These are phyloP conservation scores for Chaetomium tenue DNA, from an alignment of 495 filamentous ascomycete species.

Conservation along the genomic window DNA sequence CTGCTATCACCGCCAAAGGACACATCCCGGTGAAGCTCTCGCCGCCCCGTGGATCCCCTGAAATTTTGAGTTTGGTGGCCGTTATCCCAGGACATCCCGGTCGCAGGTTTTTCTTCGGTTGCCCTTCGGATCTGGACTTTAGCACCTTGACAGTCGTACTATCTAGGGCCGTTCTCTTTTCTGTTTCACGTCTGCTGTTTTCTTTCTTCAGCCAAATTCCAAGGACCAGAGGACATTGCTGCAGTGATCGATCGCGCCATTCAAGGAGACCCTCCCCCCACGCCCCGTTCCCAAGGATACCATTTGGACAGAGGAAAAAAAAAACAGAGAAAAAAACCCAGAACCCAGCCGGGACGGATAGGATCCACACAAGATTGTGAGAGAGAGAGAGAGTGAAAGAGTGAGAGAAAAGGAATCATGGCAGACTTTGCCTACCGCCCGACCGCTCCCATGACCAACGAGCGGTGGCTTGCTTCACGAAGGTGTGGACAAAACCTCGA, in stretches of 20 bases:
- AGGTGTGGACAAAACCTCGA: slow-evolving; percentile 47
- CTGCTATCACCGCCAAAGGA: slow-evolving; percentile 27
- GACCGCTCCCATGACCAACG: slow-evolving; percentile 41
- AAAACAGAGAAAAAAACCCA: not conserved
- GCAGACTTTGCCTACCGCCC: slow-evolving; percentile 46
- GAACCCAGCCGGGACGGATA: slow-evolving; percentile 21
- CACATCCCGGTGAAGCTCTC: slow-evolving; percentile 37
- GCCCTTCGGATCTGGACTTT: slow-evolving; percentile 25
- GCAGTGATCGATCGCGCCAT: slow-evolving; percentile 15
- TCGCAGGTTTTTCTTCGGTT: slow-evolving; percentile 33
- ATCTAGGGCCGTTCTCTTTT: slow-evolving; percentile 19
- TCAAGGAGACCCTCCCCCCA: not conserved
- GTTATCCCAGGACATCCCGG: slow-evolving; percentile 35
- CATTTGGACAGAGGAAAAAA: not conserved
- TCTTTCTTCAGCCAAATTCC: slow-evolving; percentile 18
- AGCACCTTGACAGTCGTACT: slow-evolving; percentile 19
- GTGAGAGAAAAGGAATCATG: slow-evolving; percentile 30
- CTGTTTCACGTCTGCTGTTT: slow-evolving; percentile 20
- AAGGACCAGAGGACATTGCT: slow-evolving; percentile 17
- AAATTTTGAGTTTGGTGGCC: slow-evolving; percentile 33
- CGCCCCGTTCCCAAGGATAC: not conserved
- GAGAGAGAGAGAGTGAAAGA: not conserved
- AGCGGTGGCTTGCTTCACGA: slow-evolving; percentile 47
- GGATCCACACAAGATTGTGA: slow-evolving; percentile 8
- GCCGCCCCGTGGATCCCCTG: slow-evolving; percentile 37